These are phyloP conservation scores for Hirschfeldia incana DNA, from an alignment of 345 rosid species.

Conservation along the genomic window DNA sequence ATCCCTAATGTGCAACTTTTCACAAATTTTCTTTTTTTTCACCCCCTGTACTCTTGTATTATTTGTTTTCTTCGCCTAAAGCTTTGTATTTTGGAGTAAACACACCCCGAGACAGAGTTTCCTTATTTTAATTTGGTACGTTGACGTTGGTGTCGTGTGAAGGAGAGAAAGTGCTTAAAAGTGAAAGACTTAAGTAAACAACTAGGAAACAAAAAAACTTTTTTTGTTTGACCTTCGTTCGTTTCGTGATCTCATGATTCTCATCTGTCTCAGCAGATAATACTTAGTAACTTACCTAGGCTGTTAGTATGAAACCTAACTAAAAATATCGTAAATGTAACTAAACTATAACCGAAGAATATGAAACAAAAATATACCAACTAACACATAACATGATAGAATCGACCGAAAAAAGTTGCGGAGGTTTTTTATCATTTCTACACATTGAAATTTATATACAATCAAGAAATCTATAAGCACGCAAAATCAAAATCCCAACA, in stretches of 20 bases:
- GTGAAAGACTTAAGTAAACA: neutral
- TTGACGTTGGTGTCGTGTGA: slow-evolving; percentile 2
- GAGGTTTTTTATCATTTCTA: neutral
- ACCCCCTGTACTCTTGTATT: neutral
- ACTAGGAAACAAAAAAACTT: neutral
- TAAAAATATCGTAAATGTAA: neutral
- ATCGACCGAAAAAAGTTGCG: neutral
- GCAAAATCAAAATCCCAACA: neutral
- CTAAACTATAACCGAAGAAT: neutral
- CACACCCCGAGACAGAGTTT: neutral
- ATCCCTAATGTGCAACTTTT: neutral
- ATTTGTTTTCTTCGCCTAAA: neutral
- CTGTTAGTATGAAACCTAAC: slow-evolving; percentile 9
- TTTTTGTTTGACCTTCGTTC: slow-evolving; percentile 28
- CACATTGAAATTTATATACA: slow-evolving; percentile 3
- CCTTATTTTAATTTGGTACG: neutral
- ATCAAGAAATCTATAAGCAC: slow-evolving; percentile 4
- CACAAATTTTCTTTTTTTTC: neutral
- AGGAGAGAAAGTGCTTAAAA: neutral
- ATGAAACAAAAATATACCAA: neutral
- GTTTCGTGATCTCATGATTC: neutral
- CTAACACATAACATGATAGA: neutral
- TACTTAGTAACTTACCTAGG: neutral
- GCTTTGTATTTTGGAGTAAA: neutral
- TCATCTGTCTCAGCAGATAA: neutral